Percentiles rank a stretch among this genome's conserved stretches.
These are phyloP conservation scores for Parietichytrium sp. DNA, from an alignment of 108 stramenopile species.

Conservation along the genomic window DNA sequence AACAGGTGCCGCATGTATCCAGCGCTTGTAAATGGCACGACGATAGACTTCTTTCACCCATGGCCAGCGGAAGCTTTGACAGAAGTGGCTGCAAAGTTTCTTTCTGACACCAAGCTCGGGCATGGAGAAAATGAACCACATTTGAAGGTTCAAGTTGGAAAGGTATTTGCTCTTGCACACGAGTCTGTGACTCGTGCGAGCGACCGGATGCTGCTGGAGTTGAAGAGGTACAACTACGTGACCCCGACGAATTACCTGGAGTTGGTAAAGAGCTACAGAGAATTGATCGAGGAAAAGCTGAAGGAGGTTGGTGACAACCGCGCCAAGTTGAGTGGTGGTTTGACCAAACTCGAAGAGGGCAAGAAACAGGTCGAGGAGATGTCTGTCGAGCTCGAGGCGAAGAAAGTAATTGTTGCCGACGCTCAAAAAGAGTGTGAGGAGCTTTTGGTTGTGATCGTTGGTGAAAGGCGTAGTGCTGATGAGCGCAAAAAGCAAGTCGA, in stretches of 20 bases:
- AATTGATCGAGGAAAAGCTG: conserved; percentile 58
- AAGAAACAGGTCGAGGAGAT: conserved; percentile 61
- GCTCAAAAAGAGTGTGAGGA: conserved; percentile 65
- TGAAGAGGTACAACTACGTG: conserved; percentile 70
- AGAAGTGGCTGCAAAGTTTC: conserved; percentile 63
- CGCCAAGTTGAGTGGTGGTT: conserved; percentile 63
- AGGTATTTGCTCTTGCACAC: conserved; percentile 59
- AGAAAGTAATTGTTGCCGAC: conserved; percentile 56
- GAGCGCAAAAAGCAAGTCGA: conserved; percentile 66
- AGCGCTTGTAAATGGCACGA: conserved; percentile 63
- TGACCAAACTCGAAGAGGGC: conserved; percentile 64
- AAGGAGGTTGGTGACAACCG: conserved; percentile 51
- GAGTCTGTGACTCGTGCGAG: conserved; percentile 50
- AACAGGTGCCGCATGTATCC: conserved; percentile 64
- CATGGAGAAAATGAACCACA: conserved; percentile 2
- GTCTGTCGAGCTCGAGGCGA: conserved; percentile 62
- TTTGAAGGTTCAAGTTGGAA: conserved; percentile 44
- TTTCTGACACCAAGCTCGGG: conserved; percentile 44
- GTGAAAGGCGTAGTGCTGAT: conserved; percentile 61
- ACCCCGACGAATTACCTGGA: conserved; percentile 71
- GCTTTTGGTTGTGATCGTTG: conserved; percentile 64
- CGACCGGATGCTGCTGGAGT: conserved; percentile 57
- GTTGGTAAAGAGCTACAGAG: conserved; percentile 65
- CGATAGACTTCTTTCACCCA: conserved; percentile 68
- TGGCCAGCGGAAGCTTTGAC: conserved; percentile 67